Evolutionary conservation across 1,139 yeast species (phyloP), one percentile per base, ranked within the genome.

Genomic region (Candida gigantensis): DNA sequence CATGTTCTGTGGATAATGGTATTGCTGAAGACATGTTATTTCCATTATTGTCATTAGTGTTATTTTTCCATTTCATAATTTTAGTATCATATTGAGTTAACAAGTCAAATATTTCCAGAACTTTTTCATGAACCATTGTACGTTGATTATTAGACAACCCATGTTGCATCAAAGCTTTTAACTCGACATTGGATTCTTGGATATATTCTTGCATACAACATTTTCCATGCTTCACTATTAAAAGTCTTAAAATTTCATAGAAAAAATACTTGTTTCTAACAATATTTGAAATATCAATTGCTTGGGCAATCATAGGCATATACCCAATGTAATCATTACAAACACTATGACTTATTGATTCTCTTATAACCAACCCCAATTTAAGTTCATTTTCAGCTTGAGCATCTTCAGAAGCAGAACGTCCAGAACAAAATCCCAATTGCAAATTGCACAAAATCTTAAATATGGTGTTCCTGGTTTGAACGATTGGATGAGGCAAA

Each of bases 141-240:
- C 51, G 50, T 41, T 58, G 47, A 25, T 51, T 43, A 14, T 42
- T 38, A 57, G 63, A 58, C 8, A 65, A 40, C 0, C 74, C 74
- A 34, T 50, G 57, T 36, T 64, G 71, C 2, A 69, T 41, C 12
- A 66, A 42, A 1, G 49, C 44, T 34, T 60, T 65, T 28, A 70
- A 48, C 16, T 52, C 58, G 3, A 45, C 49, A 14, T 43, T 37
- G 1, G 41, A 34, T 26, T 61, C 65, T 11, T 39, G 32, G 12
- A 68, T 43, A 40, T 64, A 59, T 2, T 60, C 64, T 9, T 29
- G 43, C 65, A 66, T 60, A 38, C 75, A 70, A 41, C 76, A 70
- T 2, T 49, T 31, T 6, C 47, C 27, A 45, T 71, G 77, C 8
- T 34, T 39, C 11, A 46, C 44, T 1, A 68, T 43, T 5, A 70